Percentiles rank a stretch among this genome's conserved stretches.
Conservation (phyloP, 345 rosid genomes). For the Gossypium raimondii region DNA sequence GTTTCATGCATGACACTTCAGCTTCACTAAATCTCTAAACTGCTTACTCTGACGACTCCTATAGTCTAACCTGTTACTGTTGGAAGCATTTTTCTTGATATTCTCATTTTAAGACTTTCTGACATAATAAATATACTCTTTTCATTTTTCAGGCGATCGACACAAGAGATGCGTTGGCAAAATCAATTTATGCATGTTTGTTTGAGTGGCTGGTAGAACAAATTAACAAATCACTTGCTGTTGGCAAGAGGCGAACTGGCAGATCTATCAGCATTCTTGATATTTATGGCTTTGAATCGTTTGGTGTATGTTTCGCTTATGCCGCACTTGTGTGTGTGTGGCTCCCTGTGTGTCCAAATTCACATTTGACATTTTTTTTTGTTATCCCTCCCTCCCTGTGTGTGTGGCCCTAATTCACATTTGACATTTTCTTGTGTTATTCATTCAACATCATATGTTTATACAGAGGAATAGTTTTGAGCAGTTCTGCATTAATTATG, state of each 20-base stretch:
- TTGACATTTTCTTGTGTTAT: not conserved
- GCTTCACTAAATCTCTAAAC: not conserved
- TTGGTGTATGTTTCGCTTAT: slow-evolving; percentile 53
- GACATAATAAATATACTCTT: slow-evolving; percentile 9
- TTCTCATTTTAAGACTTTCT: slow-evolving; percentile 8
- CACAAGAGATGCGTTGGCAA: slow-evolving; percentile 92
- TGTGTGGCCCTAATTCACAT: no score
- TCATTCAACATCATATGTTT: slow-evolving; percentile 22
- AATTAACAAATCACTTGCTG: slow-evolving; percentile 90
- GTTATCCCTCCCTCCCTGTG: no score
- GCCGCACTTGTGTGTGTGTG: no score
- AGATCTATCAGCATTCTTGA: slow-evolving; percentile 99
- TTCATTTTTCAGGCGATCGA: slow-evolving; percentile 58
- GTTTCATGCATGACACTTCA: not conserved
- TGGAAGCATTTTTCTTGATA: slow-evolving; percentile 5
- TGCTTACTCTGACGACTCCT: not conserved
- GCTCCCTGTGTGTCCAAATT: slow-evolving; percentile 1
- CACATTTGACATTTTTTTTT: no score
- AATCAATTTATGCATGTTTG: slow-evolving; percentile 85
- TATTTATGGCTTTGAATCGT: slow-evolving; percentile 97
- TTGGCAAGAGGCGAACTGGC: slow-evolving; percentile 88
- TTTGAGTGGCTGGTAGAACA: slow-evolving; percentile 97
- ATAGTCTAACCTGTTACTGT: not conserved
- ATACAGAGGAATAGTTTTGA: slow-evolving; percentile 98
- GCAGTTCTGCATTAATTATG: slow-evolving; percentile 98